A percentile compares a stretch with the other conserved stretches of the same genome.
Conservation (phyloP, 2,329 filamentous ascomycete genomes). For the Ophiostoma populinum region DNA sequence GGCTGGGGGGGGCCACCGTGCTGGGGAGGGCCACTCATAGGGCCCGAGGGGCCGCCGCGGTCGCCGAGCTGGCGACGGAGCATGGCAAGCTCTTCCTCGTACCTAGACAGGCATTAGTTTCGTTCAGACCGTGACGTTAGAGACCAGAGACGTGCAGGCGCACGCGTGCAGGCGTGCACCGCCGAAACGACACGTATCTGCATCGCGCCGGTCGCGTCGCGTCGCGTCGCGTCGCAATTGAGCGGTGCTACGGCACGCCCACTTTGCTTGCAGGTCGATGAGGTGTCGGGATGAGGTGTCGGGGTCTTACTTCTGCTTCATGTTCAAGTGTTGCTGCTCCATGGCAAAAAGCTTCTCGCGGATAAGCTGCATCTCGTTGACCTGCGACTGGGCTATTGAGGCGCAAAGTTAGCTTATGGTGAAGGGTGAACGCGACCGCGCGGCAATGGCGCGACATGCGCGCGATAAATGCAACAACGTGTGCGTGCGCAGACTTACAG, state of each 20-base stretch:
- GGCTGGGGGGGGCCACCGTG: slow-evolving; percentile 71
- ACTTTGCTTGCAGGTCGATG: too few species aligned
- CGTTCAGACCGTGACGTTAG: too few species aligned
- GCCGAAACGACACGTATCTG: too few species aligned
- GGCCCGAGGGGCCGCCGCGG: slow-evolving; percentile 43
- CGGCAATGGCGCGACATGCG: not conserved
- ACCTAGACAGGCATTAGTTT: slow-evolving; percentile 36
- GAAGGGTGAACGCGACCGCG: not conserved
- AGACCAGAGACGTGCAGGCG: too few species aligned
- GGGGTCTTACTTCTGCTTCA: slow-evolving; percentile 87
- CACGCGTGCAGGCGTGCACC: too few species aligned
- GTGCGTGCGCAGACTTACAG: slow-evolving; percentile 40
- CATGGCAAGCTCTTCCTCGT: slow-evolving; percentile 77
- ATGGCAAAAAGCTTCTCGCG: slow-evolving; percentile 84
- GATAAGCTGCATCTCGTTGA: slow-evolving; percentile 90
- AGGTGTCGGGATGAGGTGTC: too few species aligned
- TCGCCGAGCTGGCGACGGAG: slow-evolving; percentile 76
- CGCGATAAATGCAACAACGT: not conserved
- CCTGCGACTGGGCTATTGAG: slow-evolving; percentile 62
- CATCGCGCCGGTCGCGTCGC: not conserved
- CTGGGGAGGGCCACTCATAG: slow-evolving; percentile 51
- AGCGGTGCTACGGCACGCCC: too few species aligned
- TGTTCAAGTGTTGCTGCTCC: slow-evolving; percentile 71
- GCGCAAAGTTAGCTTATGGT: slow-evolving; percentile 10
- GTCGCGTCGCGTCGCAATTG: too few species aligned